Base-by-base conservation (phyloP, 164 flowering plant species). In the Sextonia rubra region DNA sequence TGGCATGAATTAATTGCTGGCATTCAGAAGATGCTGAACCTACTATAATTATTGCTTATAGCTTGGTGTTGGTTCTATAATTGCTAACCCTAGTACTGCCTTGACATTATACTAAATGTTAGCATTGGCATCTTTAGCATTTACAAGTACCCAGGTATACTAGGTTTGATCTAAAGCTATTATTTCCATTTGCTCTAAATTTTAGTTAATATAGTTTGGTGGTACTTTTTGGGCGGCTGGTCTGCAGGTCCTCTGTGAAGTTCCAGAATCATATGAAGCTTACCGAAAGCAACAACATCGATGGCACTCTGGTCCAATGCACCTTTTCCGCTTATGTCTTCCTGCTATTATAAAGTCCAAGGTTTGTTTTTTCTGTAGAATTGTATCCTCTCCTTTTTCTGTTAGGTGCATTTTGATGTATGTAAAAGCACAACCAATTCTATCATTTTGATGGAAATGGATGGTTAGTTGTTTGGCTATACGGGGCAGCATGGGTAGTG, bases 301-400 rank as follows among this genome's bases (percentile, higher is more conserved):
- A 24, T 91, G 97, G 97, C 97, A 91, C 77, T 91, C 97, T 37
- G 97, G 97, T 64, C 97, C 97, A 29, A 91, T 91, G 97, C 97
- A 91, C 60, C 87, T 91, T 23, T 89, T 91, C 72, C 86, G 97
- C 37, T 49, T 91, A 68, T 91, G 93, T 69, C 87, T 91, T 77
- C 89, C 89, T 0, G 90, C 84, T 65, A 82, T 91, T 47, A 64
- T 91, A 69, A 74, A 79, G 70, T 82, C 97, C 18, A 91, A 89
- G 92, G 97, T 91, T 78, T 12, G 20, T 62, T 30, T 17, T 44
- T 6, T 66, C 6, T 29, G 20, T 66, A 64, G 52, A 66, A 23
- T 17, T 47, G n/a, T 17, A 49, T 24, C 32, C 12, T 47, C 52
- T 20, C 14, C 3, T 52, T 52, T 52, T 15, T 52, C 58, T 52